Base-by-base conservation (phyloP, 2,329 filamentous ascomycete species). In the Phyllosticta citrichinensis region DNA sequence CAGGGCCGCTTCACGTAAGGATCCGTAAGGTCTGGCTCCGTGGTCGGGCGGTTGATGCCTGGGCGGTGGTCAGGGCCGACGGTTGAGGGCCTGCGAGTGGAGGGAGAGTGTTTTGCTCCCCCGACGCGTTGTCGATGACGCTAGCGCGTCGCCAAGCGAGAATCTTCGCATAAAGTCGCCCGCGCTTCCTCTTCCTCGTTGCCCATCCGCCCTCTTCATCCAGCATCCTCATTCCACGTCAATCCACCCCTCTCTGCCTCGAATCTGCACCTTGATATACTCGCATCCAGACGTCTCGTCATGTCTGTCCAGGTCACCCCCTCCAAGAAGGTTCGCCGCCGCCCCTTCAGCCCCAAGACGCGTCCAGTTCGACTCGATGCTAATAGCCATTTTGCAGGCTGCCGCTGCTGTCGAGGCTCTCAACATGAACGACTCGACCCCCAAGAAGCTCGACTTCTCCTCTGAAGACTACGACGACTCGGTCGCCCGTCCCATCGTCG, bases 371-470 rank as follows among this genome's bases (percentile, higher is more conserved):
- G 55, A 59, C 62, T 62, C 14, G 63, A 64, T 74, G 75, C 75
- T 76, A 69, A 78, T 71, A 65, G 60, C 62, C 62, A 40, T 54
- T 66, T 57, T 63, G 64, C 50, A 97, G 93, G 88, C 88, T 80
- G 89, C 91, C 70, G 87, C 89, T 71, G 91, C 86, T 69, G 87
- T 97, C 72, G 87, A 94, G 76, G 85, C 84, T 68, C 83, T 97
- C 75, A 95, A 93, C 79, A 95, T 97, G 85, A 79, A 74, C 65
- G 89, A 95, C 68, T 94, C 91, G 0, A 91, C 92, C 54, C 79
- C 88, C 65, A 96, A 96, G 87, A 95, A 95, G 83, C 84, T 94
- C 67, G 82, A 88, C 79, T 91, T 96, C 74, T 77, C 82, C 66
- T 96, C 96, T 78, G 77, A 83, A 68, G 77, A 80, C 66, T 77